Base-by-base conservation (phyloP, 2,329 filamentous ascomycete genomes). In the Ascochyta clinopodiicola region DNA sequence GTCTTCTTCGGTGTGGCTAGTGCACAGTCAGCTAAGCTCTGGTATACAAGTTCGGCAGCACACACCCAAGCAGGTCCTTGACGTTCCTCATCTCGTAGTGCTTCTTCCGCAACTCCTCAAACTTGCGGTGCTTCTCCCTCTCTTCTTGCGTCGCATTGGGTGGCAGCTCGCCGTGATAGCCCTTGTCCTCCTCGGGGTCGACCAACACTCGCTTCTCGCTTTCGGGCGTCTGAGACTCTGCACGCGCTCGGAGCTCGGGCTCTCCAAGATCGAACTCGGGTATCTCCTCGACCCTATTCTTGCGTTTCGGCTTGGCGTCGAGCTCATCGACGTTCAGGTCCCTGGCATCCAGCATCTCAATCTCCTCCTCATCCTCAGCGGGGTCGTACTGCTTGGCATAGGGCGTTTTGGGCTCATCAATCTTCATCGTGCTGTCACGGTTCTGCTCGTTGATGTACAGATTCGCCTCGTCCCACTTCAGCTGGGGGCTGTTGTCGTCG, bases 41-140 rank as follows among this genome's bases (percentile, higher is more conserved):
- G 1, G 2, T 7, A 31, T 6, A 31, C 21, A 13, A 19, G n/a
- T 13, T 22, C 9, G 29, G n/a, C 6, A 6, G 0, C 15, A 65
- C 71, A 39, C 76, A 88, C 87, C 92, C 93, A 62, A 99, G 84
- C 48, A 98, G 79, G 70, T 88, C 86, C 69, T 95, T 96, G 55
- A 97, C 92, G 71, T 95, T 90, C 79, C 86, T 92, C 95, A 99
- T 99, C 82, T 99, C 95, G 78, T 99, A 99, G 78, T 99, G 95
- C 81, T 88, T 94, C 87, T 95, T 97, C 71, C 95, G 86, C 81
- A 92, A 84, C 79, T 91, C 83, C 79, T 97, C 93, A 75, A 99
- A 99, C 73, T 90, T 87, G 72, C 84, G 86, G 77, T 99, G 95
- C 82, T 98, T 97, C 80, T 95, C 92, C 59, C 82, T 82, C 74